A percentile compares a stretch with the other conserved stretches of the same genome.
These are phyloP conservation scores for Botryosphaeria dothidea DNA, from an alignment of 2,329 filamentous ascomycete genomes.

Conservation along the genomic window DNA sequence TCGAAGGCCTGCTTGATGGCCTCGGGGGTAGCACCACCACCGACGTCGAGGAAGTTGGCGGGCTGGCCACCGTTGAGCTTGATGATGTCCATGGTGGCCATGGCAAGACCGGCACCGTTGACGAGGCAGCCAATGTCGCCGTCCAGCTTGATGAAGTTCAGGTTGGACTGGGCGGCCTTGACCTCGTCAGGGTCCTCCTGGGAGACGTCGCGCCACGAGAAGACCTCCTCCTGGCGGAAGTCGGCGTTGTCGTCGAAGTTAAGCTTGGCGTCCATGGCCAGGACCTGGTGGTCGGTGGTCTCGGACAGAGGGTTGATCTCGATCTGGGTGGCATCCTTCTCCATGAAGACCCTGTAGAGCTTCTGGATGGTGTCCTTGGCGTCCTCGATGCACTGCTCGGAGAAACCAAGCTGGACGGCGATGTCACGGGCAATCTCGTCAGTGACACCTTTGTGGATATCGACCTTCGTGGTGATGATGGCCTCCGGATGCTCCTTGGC, in stretches of 20 bases:
- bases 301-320: constrained; percentile 99
- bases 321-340: constrained; percentile 98
- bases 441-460: constrained; percentile 93
- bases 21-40: constrained; percentile 92
- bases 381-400: constrained; percentile 93
- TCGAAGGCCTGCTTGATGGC: constrained; percentile 98
- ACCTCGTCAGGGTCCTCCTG: constrained; percentile 99
- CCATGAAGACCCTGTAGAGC: constrained; percentile 97
- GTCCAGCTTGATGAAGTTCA: constrained; percentile 99
- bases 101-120: constrained; percentile 97
- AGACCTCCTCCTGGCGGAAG: constrained; percentile 96
- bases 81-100: constrained; percentile 99
- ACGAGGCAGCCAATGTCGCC: constrained; percentile 99
- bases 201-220: constrained; percentile 87
- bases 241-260: constrained; percentile 99
- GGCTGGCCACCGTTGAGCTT: constrained; percentile 96
- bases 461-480: constrained; percentile 89
- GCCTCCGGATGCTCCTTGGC: constrained; percentile 97
- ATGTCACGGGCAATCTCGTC: constrained; percentile 92
- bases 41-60: constrained; percentile 98
- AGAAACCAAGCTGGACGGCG: constrained; percentile 91
- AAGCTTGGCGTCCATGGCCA: constrained; percentile 99
- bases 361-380: constrained; percentile 97
- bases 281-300: constrained; percentile 95
- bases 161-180: constrained; percentile 85